These are phyloP conservation scores for Aspergillus proliferans DNA, from an alignment of 2,329 filamentous ascomycete species.

Conservation along the genomic window DNA sequence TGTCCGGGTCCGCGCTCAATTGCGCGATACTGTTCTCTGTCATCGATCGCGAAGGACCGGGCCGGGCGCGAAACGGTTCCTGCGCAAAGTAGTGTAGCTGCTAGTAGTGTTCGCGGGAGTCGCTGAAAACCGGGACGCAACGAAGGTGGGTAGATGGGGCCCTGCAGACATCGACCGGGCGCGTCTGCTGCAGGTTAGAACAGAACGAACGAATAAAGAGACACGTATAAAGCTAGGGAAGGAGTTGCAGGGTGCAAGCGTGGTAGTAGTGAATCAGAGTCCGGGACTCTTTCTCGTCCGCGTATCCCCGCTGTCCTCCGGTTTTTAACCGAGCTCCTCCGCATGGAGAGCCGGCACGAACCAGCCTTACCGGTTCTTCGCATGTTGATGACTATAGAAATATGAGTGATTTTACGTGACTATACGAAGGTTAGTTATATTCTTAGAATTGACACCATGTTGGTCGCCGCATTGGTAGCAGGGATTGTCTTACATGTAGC, in stretches of 20 bases:
- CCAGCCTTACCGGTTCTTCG: too few relatives aligned
- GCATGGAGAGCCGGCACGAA: slow-evolving; percentile 6
- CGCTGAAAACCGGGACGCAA: slow-evolving; percentile 13
- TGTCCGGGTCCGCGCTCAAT: slow-evolving; percentile 19
- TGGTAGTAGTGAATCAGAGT: slow-evolving; percentile 1
- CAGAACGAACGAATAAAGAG: not conserved
- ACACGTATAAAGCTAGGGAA: slow-evolving; percentile 1
- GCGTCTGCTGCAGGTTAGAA: not conserved
- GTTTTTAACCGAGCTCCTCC: slow-evolving; percentile 17
- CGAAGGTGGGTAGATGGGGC: slow-evolving; percentile 15
- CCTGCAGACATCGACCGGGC: slow-evolving; percentile 21
- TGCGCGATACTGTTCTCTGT: slow-evolving; percentile 22
- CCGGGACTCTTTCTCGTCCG: slow-evolving; percentile 2
- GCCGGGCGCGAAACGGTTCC: slow-evolving; percentile 15
- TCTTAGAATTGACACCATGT: not conserved
- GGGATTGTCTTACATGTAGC: not conserved
- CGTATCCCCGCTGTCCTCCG: slow-evolving; percentile 12
- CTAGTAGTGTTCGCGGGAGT: slow-evolving; percentile 6
- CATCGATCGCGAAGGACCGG: slow-evolving; percentile 16
- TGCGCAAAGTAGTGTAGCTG: slow-evolving; percentile 13
- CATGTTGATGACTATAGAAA: too few relatives aligned
- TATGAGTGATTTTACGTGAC: too few relatives aligned
- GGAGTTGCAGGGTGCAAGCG: slow-evolving; percentile 6
- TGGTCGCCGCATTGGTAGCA: not conserved
- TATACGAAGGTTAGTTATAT: too few relatives aligned